Evolutionary conservation across 176 grass and related monocot genomes (phyloP).

Genomic region (Olyra latifolia): DNA sequence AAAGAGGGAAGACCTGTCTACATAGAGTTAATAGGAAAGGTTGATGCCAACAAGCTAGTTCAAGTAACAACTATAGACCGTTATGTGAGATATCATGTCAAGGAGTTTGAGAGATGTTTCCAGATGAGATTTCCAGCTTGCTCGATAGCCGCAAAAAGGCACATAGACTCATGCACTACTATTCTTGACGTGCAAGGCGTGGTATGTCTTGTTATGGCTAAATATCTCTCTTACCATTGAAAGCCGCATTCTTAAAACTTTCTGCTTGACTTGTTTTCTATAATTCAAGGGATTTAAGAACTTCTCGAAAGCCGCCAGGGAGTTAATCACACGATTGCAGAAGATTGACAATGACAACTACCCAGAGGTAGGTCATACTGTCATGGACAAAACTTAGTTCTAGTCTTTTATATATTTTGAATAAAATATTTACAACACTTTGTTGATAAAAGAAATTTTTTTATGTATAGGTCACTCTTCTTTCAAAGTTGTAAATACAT

Average conservation of each 20-base stretch:
- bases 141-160: constrained; percentile 68
- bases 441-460: background rate
- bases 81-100: constrained; percentile 90
- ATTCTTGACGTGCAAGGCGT: constrained; percentile 91
- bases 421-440: background rate
- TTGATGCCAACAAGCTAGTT: constrained; percentile 79
- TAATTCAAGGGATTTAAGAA: constrained; percentile 89
- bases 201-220: constrained; percentile 49
- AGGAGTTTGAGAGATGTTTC: constrained; percentile 71
- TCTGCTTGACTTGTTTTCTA: constrained; percentile 25
- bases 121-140: constrained; percentile 86
- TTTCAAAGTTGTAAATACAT: constrained; percentile 16
- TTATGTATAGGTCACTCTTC: background rate
- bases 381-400: constrained; percentile 10
- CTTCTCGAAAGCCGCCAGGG: constrained; percentile 88
- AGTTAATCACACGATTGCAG: constrained; percentile 81
- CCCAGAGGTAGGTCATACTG: constrained; percentile 70
- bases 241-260: constrained; percentile 9
- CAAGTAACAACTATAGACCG: constrained; percentile 80
- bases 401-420: background rate
- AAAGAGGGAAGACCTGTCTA: constrained; percentile 90
- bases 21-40: constrained; percentile 82
- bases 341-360: constrained; percentile 98
- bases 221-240: constrained; percentile 20
- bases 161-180: constrained; percentile 75